Evolutionary conservation across 1,139 yeast genomes (phyloP).

Genomic region (Meyerozyma guilliermondii): DNA sequence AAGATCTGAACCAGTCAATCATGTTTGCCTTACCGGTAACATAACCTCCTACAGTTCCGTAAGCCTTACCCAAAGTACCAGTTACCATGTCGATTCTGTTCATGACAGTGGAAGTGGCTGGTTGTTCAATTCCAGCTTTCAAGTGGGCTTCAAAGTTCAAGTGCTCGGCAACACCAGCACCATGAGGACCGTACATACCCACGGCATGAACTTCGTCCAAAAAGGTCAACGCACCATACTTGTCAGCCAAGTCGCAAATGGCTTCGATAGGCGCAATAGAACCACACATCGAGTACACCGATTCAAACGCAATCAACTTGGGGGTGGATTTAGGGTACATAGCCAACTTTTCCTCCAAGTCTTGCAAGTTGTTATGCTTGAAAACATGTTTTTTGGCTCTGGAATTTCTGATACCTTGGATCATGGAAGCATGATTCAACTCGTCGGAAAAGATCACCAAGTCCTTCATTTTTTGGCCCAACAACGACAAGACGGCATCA

Average conservation of each 20-base stretch:
- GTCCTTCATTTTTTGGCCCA: slow-evolving; percentile 87
- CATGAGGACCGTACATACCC: slow-evolving; percentile 98
- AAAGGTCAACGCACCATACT: slow-evolving; percentile 94
- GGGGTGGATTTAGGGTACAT: slow-evolving; percentile 82
- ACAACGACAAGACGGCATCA: slow-evolving; percentile 88
- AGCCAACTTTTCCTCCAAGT: slow-evolving; percentile 73
- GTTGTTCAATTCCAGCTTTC: slow-evolving; percentile 57
- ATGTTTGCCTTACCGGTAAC: slow-evolving; percentile 81
- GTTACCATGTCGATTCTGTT: slow-evolving; percentile 93
- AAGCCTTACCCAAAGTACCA: slow-evolving; percentile 96
- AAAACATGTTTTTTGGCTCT: slow-evolving; percentile 84
- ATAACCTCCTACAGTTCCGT: slow-evolving; percentile 96
- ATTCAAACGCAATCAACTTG: slow-evolving; percentile 93
- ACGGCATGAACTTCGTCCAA: slow-evolving; percentile 98
- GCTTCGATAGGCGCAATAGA: slow-evolving; percentile 90
- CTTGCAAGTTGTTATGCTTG: slow-evolving; percentile 82
- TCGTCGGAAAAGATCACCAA: slow-evolving; percentile 91
- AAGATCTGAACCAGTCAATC: slow-evolving; percentile 94
- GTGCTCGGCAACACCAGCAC: slow-evolving; percentile 99
- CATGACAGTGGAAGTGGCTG: slow-evolving; percentile 55
- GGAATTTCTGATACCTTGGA: slow-evolving; percentile 90
- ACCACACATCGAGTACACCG: slow-evolving; percentile 98
- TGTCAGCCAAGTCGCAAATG: slow-evolving; percentile 93
- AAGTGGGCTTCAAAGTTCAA: slow-evolving; percentile 80
- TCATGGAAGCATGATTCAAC: slow-evolving; percentile 96